A percentile compares a stretch with the other conserved stretches of the same genome.
Conservation (phyloP, 345 rosid species). For the Dimocarpus longan region DNA sequence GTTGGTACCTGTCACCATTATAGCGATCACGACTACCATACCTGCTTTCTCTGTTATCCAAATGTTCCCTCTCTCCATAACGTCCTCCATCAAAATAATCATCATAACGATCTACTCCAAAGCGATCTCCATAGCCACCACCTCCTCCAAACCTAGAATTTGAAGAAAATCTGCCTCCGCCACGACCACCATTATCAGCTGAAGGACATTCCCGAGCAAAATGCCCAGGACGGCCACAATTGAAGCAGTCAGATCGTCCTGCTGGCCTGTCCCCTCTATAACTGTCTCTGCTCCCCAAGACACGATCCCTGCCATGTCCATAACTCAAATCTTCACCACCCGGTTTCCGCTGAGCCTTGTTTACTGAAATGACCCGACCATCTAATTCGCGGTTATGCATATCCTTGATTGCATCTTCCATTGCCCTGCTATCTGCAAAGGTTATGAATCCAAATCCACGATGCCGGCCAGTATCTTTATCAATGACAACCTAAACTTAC, state of each 20-base stretch:
- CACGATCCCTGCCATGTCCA: constrained; percentile 35
- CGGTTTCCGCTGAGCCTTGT: constrained; percentile 46
- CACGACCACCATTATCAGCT: constrained; percentile 33
- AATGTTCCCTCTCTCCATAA: constrained; percentile 36
- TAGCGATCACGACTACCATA: constrained; percentile 41
- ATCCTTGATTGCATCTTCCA: constrained; percentile 48
- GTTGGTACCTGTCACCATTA: constrained; percentile 37
- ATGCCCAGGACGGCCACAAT: constrained; percentile 44
- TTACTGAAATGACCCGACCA: constrained; percentile 45
- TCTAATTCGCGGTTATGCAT: constrained; percentile 45
- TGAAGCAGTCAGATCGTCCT: constrained; percentile 45
- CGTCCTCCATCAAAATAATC: constrained; percentile 47
- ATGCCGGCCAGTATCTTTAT: constrained; percentile 44
- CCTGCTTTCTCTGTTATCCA: constrained; percentile 33
- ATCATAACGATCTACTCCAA: constrained; percentile 39
- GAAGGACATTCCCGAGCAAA: constrained; percentile 48
- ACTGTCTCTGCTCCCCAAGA: constrained; percentile 34
- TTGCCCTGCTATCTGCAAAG: constrained; percentile 36
- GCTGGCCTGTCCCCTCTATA: constrained; percentile 39
- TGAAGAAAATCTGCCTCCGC: constrained; percentile 33
- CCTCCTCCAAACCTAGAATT: constrained; percentile 40
- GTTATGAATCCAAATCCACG: constrained; percentile 50
- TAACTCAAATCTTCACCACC: constrained; percentile 36
- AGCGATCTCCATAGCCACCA: constrained; percentile 36
- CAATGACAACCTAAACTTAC: constrained; percentile 37